Conservation (phyloP, 306 rosid genomes). For the Alnus rubra region DNA sequence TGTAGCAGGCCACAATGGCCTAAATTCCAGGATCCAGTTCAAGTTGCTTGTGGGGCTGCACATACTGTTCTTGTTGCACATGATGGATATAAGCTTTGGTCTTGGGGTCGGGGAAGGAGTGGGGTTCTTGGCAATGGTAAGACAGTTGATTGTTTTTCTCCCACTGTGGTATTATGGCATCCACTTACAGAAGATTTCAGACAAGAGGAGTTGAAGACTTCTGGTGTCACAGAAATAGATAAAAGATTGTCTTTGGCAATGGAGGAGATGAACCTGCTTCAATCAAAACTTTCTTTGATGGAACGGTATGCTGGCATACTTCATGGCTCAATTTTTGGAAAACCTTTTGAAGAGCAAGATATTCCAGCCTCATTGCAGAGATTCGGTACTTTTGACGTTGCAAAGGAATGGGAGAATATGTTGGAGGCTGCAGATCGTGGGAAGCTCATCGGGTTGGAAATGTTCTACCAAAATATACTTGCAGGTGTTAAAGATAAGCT, state of each 20-base stretch:
- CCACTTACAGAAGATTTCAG: slow-evolving; percentile 44
- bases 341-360: slow-evolving; percentile 68
- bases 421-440: slow-evolving; percentile 65
- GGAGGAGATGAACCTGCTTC: slow-evolving; percentile 66
- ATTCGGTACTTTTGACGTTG: slow-evolving; percentile 56
- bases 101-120: slow-evolving; percentile 93
- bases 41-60: slow-evolving; percentile 89
- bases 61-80: slow-evolving; percentile 72
- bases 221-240: slow-evolving; percentile 36
- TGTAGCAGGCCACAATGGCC: slow-evolving; percentile 34
- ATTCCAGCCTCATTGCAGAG: slow-evolving; percentile 60
- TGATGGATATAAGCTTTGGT: slow-evolving; percentile 73
- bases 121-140: slow-evolving; percentile 88
- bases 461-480: slow-evolving; percentile 64
- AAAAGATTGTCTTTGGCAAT: slow-evolving; percentile 47
- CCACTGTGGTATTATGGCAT: slow-evolving; percentile 68
- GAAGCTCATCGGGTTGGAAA: slow-evolving; percentile 64
- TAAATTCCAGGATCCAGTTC: slow-evolving; percentile 60
- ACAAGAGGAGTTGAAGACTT: slow-evolving; percentile 48
- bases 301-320: slow-evolving; percentile 71
- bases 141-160: slow-evolving; percentile 53
- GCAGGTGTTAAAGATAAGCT: slow-evolving; percentile 73
- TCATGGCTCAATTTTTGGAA: slow-evolving; percentile 80
- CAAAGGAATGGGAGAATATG: slow-evolving; percentile 86
- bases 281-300: slow-evolving; percentile 59